Evolutionary conservation across 2,329 filamentous ascomycete genomes (phyloP).

Genomic region (Botrytis cinerea): DNA sequence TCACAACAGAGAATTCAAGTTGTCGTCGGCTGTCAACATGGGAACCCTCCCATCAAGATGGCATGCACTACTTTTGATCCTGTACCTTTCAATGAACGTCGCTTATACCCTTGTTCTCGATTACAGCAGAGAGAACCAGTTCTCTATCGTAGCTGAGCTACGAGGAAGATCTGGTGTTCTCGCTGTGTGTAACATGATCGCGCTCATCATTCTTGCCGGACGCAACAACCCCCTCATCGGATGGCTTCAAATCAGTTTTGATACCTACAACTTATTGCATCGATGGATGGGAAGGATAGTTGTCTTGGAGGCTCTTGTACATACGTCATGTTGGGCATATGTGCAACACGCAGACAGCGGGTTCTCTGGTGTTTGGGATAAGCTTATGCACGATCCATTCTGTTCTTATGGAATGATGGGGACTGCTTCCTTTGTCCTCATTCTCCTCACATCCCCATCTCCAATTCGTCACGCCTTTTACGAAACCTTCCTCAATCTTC

Average conservation of each 20-base stretch:
- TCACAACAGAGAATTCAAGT: conserved; percentile 66
- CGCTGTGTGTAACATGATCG: conserved; percentile 86
- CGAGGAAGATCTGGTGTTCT: conserved; percentile 84
- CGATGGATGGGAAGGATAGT: conserved; percentile 79
- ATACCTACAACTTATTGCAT: conserved; percentile 91
- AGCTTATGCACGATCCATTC: conserved; percentile 61
- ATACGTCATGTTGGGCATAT: conserved; percentile 72
- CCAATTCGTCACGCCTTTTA: conserved; percentile 92
- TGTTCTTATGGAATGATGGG: conserved; percentile 64
- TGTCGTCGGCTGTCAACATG: conserved; percentile 61
- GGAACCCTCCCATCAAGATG: conserved; percentile 67
- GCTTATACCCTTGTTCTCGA: conserved; percentile 63
- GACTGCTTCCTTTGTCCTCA: conserved; percentile 60
- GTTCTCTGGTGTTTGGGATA: conserved; percentile 57
- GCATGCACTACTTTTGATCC: conserved; percentile 57
- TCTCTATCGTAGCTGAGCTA: conserved; percentile 74
- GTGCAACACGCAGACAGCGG: conserved; percentile 69
- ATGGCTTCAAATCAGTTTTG: conserved; percentile 84
- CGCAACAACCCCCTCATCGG: conserved; percentile 91
- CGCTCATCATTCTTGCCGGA: conserved; percentile 82
- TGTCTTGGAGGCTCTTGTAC: conserved; percentile 67
- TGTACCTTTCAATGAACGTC: conserved; percentile 62
- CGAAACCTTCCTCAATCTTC: conserved; percentile 88
- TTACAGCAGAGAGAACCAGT: conserved; percentile 59
- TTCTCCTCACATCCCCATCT: conserved; percentile 72